A percentile compares a stretch with the other conserved stretches of the same genome.
Conservation (phyloP, 2,329 filamentous ascomycete species). For the Phialemonium atrogriseum region DNA sequence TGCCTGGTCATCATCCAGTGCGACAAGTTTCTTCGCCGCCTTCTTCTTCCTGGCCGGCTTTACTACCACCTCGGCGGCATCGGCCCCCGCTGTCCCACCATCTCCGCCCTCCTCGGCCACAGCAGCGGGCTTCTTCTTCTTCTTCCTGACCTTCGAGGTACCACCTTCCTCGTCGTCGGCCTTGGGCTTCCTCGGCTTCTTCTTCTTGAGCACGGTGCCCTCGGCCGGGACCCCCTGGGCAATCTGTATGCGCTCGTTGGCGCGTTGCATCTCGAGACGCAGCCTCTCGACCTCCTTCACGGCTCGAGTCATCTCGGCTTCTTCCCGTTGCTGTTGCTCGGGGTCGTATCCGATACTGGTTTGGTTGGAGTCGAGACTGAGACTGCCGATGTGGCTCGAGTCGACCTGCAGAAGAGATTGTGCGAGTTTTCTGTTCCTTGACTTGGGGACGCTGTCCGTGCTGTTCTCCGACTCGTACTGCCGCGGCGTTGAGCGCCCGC, state of each 20-base stretch:
- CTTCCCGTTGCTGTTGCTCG: slow-evolving; percentile 64
- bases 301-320: slow-evolving; percentile 81
- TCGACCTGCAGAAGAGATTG: slow-evolving; percentile 72
- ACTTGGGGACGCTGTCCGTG: slow-evolving; percentile 39
- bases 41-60: slow-evolving; percentile 6
- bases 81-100: neutral
- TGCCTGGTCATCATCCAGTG: slow-evolving; percentile 12
- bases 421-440: slow-evolving; percentile 43
- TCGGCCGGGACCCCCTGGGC: slow-evolving; percentile 60
- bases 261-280: slow-evolving; percentile 80
- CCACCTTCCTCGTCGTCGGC: slow-evolving; percentile 6
- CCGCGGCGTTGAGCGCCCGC: slow-evolving; percentile 39
- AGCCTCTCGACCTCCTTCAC: slow-evolving; percentile 83
- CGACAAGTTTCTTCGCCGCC: slow-evolving; percentile 15
- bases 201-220: slow-evolving; percentile 58
- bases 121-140: slow-evolving; percentile 16
- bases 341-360: slow-evolving; percentile 38
- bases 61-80: neutral
- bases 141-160: slow-evolving; percentile 19
- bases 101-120: slow-evolving; percentile 9
- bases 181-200: slow-evolving; percentile 54
- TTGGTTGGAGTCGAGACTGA: slow-evolving; percentile 56
- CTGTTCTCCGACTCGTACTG: slow-evolving; percentile 48
- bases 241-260: slow-evolving; percentile 65
- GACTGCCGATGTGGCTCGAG: slow-evolving; percentile 67